Percentiles rank a stretch among this genome's conserved stretches.
Evolutionary conservation across 345 rosid genomes (phyloP).

Genomic region (Melaleuca alternifolia): DNA sequence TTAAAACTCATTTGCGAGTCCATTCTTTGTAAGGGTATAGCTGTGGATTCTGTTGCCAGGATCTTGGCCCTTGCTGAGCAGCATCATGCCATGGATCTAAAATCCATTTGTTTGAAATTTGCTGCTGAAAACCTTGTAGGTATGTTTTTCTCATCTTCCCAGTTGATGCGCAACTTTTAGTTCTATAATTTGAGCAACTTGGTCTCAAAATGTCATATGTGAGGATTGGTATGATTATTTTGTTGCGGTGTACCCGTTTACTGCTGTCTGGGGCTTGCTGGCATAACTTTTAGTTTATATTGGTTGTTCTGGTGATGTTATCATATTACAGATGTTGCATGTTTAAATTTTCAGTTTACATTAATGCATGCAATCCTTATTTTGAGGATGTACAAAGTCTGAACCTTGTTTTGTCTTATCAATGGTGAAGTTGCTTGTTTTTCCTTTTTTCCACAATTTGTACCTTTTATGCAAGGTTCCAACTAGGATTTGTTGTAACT

Average conservation of each 20-base stretch:
- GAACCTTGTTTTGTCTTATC: background rate
- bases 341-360: background rate
- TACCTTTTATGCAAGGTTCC: background rate
- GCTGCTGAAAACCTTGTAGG: slow-evolving; percentile 89
- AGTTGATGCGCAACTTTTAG: background rate
- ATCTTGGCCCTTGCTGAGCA: slow-evolving; percentile 77
- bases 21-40: slow-evolving; percentile 70
- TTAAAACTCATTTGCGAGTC: slow-evolving; percentile 84
- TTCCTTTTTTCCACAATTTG: background rate
- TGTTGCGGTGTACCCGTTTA: background rate
- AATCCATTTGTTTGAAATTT: slow-evolving; percentile 75
- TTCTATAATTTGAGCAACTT: background rate
- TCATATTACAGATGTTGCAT: background rate
- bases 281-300: background rate
- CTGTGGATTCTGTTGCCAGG: slow-evolving; percentile 65
- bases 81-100: slow-evolving; percentile 64
- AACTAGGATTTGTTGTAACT: background rate
- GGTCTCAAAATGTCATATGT: background rate
- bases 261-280: background rate
- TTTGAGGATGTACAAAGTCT: background rate
- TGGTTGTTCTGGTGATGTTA: background rate
- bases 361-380: background rate
- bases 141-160: slow-evolving; percentile 17
- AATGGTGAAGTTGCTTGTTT: background rate
- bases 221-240: background rate